These are phyloP conservation scores for Mortierella sp. DNA, from an alignment of 371 early-diverging fungal genomes.

Conservation along the genomic window DNA sequence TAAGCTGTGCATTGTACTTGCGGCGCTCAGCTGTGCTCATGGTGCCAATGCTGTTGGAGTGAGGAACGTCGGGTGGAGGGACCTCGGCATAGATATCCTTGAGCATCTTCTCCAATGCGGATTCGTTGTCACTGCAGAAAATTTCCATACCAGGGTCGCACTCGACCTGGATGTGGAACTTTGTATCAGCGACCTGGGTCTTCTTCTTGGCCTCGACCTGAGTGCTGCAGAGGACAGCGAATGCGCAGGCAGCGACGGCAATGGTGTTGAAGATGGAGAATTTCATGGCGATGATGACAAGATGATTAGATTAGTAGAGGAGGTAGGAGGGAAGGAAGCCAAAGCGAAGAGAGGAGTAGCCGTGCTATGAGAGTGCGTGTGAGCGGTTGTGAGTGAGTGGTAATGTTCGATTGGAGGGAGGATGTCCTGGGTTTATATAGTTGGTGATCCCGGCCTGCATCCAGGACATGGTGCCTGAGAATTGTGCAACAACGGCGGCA, in stretches of 20 bases:
- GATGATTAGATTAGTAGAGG: too few relatives aligned
- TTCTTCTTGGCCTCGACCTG: conserved; percentile 5
- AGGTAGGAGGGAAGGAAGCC: too few relatives aligned
- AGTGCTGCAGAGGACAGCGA: conserved; percentile 8
- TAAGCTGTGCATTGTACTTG: background rate
- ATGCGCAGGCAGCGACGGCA: conserved; percentile 8
- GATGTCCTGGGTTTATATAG: too few relatives aligned
- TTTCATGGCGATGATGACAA: conserved; percentile 13
- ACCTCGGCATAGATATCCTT: background rate
- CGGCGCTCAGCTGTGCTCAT: background rate
- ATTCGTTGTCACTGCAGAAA: conserved; percentile 3
- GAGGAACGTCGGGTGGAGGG: background rate
- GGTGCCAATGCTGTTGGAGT: too few relatives aligned
- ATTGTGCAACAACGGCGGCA: too few relatives aligned
- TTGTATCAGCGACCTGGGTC: background rate
- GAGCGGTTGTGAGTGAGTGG: too few relatives aligned
- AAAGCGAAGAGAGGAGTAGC: too few relatives aligned
- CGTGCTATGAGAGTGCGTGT: too few relatives aligned
- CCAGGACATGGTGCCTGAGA: too few relatives aligned
- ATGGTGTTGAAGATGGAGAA: conserved; percentile 7
- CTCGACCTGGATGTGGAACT: background rate
- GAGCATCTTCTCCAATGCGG: conserved; percentile 5
- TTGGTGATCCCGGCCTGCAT: too few relatives aligned
- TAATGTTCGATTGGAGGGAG: too few relatives aligned
- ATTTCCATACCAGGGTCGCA: conserved; percentile 7